Conservation (phyloP, 75 land plant species). For the Ceratopteris richardii region DNA sequence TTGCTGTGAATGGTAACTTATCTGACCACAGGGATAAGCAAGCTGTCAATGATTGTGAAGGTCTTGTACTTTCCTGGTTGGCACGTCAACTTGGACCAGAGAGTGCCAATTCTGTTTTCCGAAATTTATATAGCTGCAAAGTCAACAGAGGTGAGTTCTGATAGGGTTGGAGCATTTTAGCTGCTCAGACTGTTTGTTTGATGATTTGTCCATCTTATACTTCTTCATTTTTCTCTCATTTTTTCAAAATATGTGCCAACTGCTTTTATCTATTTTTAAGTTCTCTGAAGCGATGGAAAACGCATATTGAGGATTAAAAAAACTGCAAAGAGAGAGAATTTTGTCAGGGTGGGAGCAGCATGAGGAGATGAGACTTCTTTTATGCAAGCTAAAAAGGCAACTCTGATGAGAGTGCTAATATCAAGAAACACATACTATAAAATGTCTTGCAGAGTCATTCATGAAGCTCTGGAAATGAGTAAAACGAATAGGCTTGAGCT, state of each 20-base stretch:
- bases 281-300: no score
- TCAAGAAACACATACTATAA: no score
- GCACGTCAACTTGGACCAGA: constrained; percentile 48
- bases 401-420: no score
- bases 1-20: constrained; percentile 14
- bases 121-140: constrained; percentile 75
- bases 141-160: constrained; percentile 70
- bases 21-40: constrained; percentile 23
- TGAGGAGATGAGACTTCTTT: no score
- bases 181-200: not conserved
- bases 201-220: not conserved
- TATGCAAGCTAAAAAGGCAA: no score
- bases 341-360: no score
- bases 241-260: not conserved
- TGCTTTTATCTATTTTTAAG: no score
- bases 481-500: no score
- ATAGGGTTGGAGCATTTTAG: not conserved
- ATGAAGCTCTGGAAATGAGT: no score
- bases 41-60: constrained; percentile 70
- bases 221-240: not conserved
- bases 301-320: no score
- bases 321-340: no score
- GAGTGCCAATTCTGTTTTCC: constrained; percentile 66
- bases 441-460: no score
- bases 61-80: constrained; percentile 84